These are phyloP conservation scores for Botryotinia globosa DNA, from an alignment of 2,329 filamentous ascomycete species.

Conservation along the genomic window DNA sequence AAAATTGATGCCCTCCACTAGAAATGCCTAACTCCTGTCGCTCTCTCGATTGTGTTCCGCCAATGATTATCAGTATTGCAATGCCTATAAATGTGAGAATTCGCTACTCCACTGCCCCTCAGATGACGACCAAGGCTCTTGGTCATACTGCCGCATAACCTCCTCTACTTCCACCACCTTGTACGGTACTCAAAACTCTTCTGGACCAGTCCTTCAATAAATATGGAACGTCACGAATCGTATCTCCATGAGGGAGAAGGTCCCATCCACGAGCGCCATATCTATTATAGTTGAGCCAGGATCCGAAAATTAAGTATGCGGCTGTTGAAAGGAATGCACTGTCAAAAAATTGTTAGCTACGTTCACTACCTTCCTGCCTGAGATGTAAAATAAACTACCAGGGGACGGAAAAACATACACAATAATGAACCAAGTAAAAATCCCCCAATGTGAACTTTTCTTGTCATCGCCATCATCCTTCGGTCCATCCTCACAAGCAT, in stretches of 20 bases:
- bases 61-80: background rate
- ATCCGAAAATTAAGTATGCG: constrained; percentile 93
- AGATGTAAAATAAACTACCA: background rate
- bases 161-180: constrained; percentile 78
- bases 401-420: constrained; percentile 58
- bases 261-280: constrained; percentile 96
- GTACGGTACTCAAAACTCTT: constrained; percentile 76
- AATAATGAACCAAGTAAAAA: constrained; percentile 96
- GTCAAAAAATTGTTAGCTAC: constrained; percentile 22
- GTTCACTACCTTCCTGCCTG: background rate
- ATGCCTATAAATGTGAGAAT: background rate
- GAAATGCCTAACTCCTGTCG: constrained; percentile 16
- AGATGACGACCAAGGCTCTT: background rate
- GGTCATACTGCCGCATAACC: constrained; percentile 82
- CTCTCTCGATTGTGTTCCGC: background rate
- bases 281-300: constrained; percentile 98
- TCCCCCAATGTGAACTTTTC: constrained; percentile 71
- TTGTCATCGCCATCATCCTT: constrained; percentile 41
- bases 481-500: constrained; percentile 68
- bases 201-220: constrained; percentile 84
- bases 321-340: constrained; percentile 83
- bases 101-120: background rate
- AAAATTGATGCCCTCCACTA: constrained; percentile 5
- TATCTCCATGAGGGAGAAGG: constrained; percentile 86
- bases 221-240: constrained; percentile 88